These are phyloP conservation scores for Ogataea glucozyma DNA, from an alignment of 805 yeast species.

Conservation along the genomic window DNA sequence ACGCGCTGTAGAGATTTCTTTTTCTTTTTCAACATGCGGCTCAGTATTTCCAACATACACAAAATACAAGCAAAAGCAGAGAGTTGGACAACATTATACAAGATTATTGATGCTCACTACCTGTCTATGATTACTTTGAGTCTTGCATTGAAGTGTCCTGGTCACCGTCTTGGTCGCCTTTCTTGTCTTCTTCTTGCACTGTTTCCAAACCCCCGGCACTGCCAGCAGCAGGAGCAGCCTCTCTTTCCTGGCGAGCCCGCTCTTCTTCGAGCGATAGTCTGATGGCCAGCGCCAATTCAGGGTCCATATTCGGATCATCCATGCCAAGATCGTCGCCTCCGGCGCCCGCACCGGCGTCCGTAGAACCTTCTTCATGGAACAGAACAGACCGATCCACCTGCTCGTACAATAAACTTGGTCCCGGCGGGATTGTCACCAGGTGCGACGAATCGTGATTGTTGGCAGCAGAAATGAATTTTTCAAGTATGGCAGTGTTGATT, in stretches of 20 bases:
- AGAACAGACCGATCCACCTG: constrained; percentile 76
- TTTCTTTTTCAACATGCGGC: constrained; percentile 5
- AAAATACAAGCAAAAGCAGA: no score
- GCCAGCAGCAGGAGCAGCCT: constrained; percentile 37
- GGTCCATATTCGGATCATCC: constrained; percentile 90
- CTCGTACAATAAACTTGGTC: constrained; percentile 82
- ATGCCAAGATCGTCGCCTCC: constrained; percentile 57
- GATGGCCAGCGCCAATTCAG: constrained; percentile 94
- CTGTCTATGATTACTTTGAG: constrained; percentile 15
- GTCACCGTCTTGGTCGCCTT: constrained; percentile 11
- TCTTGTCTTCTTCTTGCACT: constrained; percentile 26
- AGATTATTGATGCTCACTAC: no score
- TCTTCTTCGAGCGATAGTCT: constrained; percentile 95
- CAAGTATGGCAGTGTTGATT: constrained; percentile 73
- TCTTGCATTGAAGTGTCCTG: constrained; percentile 22
- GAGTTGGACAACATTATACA: not conserved
- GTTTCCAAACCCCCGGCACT: constrained; percentile 16
- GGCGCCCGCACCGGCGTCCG: constrained; percentile 41
- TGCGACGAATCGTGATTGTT: constrained; percentile 78
- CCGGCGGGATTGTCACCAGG: constrained; percentile 84
- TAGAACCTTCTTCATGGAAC: constrained; percentile 58
- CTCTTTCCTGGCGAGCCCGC: constrained; percentile 84
- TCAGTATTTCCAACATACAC: no score
- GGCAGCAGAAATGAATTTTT: constrained; percentile 71
- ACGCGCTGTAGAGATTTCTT: constrained; percentile 18